These are phyloP conservation scores for Aristolochia contorta DNA, from an alignment of 164 flowering plant genomes.

Conservation along the genomic window DNA sequence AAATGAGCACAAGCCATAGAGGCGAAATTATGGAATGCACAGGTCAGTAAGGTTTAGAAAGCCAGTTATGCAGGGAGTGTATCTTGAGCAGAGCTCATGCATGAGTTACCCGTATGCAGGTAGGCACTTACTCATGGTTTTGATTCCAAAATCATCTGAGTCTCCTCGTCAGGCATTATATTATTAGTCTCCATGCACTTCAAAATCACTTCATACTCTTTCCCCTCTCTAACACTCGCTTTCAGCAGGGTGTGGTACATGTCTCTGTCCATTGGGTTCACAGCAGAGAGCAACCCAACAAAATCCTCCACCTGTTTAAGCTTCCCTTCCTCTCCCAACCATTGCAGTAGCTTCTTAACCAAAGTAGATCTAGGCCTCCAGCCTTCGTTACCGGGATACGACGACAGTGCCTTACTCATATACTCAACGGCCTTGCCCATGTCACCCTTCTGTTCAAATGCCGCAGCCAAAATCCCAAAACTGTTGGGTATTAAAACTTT, in stretches of 20 bases:
- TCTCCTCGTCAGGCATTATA: constrained; percentile 8
- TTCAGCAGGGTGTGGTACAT: constrained; percentile 13
- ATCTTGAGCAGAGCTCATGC: too few species aligned
- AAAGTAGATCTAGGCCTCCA: constrained; percentile 12
- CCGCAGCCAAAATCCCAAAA: constrained; percentile 29
- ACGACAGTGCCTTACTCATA: constrained; percentile 26
- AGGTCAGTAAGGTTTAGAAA: too few species aligned
- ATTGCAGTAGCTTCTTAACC: constrained; percentile 20
- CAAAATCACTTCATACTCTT: constrained; percentile 5
- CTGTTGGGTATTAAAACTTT: constrained; percentile 16
- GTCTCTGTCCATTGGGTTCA: constrained; percentile 12
- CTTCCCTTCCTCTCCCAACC: constrained; percentile 23
- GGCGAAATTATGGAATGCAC: too few species aligned
- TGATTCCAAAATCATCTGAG: constrained; percentile 5
- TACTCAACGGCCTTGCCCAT: constrained; percentile 32
- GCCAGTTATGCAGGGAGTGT: too few species aligned
- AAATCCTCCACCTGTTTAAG: constrained; percentile 22
- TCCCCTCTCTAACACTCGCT: constrained; percentile 8
- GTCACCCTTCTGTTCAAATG: constrained; percentile 17
- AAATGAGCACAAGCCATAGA: too few species aligned
- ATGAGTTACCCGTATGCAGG: too few species aligned
- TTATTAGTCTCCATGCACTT: constrained; percentile 10
- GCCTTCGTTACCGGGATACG: constrained; percentile 14
- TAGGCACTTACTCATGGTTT: too few species aligned
- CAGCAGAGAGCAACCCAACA: constrained; percentile 6